A percentile compares a stretch with the other conserved stretches of the same genome.
phyloP scores from a whole-genome alignment of 352 stramenopile genomes.

The Pythium myriotylum region DNA sequence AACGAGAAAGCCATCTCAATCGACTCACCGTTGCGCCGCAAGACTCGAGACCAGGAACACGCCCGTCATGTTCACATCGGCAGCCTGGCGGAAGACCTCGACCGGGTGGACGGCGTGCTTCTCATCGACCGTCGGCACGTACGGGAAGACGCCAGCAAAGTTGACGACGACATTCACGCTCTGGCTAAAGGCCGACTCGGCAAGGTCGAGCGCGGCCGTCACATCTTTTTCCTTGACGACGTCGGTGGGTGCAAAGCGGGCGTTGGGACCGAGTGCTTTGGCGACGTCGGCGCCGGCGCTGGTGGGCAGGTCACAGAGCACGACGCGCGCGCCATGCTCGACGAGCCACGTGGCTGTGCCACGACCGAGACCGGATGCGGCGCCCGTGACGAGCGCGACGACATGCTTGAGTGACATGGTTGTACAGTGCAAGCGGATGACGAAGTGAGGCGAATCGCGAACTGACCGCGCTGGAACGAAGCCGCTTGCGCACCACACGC shows the following conservation, averaged over 20 bases:
- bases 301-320: conserved; percentile 90
- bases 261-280: conserved; percentile 64
- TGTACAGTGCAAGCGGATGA: not conserved
- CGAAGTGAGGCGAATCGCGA: not conserved
- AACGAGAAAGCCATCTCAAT: not conserved
- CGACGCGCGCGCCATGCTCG: conserved; percentile 83
- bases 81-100: conserved; percentile 89
- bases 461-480: not conserved
- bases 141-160: conserved; percentile 91
- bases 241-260: conserved; percentile 76
- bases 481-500: too few relatives aligned
- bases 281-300: conserved; percentile 78
- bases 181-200: conserved; percentile 89
- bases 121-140: conserved; percentile 90
- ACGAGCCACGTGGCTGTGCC: conserved; percentile 89
- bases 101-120: conserved; percentile 90
- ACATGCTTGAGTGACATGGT: conserved; percentile 55
- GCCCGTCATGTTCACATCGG: conserved; percentile 95
- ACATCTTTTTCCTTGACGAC: conserved; percentile 87
- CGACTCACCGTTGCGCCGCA: conserved; percentile 85
- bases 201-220: conserved; percentile 83
- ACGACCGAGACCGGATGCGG: conserved; percentile 90
- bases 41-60: conserved; percentile 97
- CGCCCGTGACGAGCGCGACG: conserved; percentile 91
- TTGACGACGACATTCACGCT: conserved; percentile 93